A percentile compares a stretch with the other conserved stretches of the same genome.
phyloP scores from a whole-genome alignment of 495 filamentous ascomycete genomes.

The Penicillium chermesinum region DNA sequence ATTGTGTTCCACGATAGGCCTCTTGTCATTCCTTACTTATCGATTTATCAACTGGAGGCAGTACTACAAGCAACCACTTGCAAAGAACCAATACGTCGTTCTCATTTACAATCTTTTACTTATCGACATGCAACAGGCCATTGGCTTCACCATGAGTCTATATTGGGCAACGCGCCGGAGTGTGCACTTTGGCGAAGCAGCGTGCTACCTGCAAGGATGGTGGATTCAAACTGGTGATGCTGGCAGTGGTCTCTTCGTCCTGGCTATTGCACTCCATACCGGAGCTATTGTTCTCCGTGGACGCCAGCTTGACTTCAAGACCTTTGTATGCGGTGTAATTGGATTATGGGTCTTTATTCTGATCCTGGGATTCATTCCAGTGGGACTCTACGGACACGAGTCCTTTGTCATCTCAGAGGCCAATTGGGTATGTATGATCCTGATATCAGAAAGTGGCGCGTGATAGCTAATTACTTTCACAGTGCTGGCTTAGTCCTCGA shows the following conservation, averaged over 20 bases:
- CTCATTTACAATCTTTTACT: slow-evolving; percentile 69
- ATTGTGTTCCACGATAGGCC: slow-evolving; percentile 46
- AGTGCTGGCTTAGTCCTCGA: slow-evolving; percentile 67
- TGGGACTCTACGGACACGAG: slow-evolving; percentile 45
- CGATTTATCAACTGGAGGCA: slow-evolving; percentile 53
- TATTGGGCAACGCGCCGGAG: slow-evolving; percentile 49
- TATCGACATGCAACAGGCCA: slow-evolving; percentile 65
- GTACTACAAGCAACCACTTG: slow-evolving; percentile 37
- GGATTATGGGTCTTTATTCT: slow-evolving; percentile 56
- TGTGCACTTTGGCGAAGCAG: slow-evolving; percentile 50
- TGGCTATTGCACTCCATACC: slow-evolving; percentile 63
- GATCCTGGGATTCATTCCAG: slow-evolving; percentile 49
- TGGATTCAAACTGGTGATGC: slow-evolving; percentile 66
- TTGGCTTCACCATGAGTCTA: slow-evolving; percentile 61
- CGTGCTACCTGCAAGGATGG: slow-evolving; percentile 68
- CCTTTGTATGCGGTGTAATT: slow-evolving; percentile 45
- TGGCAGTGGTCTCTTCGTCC: slow-evolving; percentile 62
- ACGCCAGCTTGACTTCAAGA: slow-evolving; percentile 47
- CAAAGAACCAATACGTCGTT: slow-evolving; percentile 64
- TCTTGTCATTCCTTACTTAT: slow-evolving; percentile 52
- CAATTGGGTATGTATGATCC: slow-evolving; percentile 32
- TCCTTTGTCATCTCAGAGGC: slow-evolving; percentile 52
- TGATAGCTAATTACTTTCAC: not conserved
- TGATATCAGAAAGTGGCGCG: not conserved
- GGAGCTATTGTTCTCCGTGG: slow-evolving; percentile 55